A percentile compares a stretch with the other conserved stretches of the same genome.
Evolutionary conservation across 2,329 filamentous ascomycete genomes (phyloP).

Genomic region (Phialemoniopsis sp.): DNA sequence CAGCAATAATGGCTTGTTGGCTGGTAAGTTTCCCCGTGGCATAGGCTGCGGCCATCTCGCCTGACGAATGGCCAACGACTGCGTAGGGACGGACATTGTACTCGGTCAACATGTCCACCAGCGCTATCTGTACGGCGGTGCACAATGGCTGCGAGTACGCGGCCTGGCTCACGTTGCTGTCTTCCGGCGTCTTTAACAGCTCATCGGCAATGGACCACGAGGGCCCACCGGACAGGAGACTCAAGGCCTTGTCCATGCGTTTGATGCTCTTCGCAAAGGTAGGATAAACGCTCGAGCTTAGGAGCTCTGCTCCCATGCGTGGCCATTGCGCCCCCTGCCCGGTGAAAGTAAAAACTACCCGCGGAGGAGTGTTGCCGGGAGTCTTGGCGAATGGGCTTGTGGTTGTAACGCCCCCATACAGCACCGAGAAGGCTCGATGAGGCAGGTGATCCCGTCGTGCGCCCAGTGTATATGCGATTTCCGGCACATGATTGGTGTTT

Average conservation of each 20-base stretch:
- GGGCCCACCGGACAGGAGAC: slow-evolving; percentile 10
- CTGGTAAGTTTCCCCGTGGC: slow-evolving; percentile 20
- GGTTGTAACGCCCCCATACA: too few species aligned
- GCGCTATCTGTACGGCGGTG: slow-evolving; percentile 34
- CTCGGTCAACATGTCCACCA: slow-evolving; percentile 28
- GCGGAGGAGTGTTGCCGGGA: too few species aligned
- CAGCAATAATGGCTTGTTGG: slow-evolving; percentile 10
- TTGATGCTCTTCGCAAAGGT: slow-evolving; percentile 11
- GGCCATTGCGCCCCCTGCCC: slow-evolving; percentile 29
- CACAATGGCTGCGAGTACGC: slow-evolving; percentile 27
- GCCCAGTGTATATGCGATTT: slow-evolving; percentile 22
- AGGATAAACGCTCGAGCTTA: slow-evolving; percentile 10
- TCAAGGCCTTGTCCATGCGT: slow-evolving; percentile 10
- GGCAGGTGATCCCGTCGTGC: slow-evolving; percentile 19
- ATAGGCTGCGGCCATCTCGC: slow-evolving; percentile 37
- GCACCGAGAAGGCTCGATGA: slow-evolving; percentile 10
- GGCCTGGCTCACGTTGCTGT: slow-evolving; percentile 15
- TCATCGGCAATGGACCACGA: slow-evolving; percentile 17
- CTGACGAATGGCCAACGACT: slow-evolving; percentile 25
- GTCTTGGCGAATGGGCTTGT: too few species aligned
- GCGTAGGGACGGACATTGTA: slow-evolving; percentile 19
- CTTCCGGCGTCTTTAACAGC: slow-evolving; percentile 10
- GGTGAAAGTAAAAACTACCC: slow-evolving; percentile 25
- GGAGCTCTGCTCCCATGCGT: slow-evolving; percentile 24
- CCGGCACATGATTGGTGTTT: slow-evolving; percentile 18